Evolutionary conservation across 129 eudicot species (phyloP).

Genomic region (Cynara cardunculus): DNA sequence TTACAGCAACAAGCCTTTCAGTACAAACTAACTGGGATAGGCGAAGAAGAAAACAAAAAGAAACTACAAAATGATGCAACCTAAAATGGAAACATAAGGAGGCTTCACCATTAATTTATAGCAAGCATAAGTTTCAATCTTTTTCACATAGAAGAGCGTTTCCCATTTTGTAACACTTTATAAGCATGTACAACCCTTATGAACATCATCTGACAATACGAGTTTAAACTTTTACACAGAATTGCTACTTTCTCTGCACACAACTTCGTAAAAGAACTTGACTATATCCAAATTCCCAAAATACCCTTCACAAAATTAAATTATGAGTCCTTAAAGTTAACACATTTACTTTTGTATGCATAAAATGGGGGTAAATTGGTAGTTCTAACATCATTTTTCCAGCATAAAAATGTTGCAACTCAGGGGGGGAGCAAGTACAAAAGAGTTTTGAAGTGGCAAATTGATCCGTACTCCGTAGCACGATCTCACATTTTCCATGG

Average conservation of each 20-base stretch:
- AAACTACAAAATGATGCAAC: not conserved
- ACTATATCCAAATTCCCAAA: not conserved
- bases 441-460: not conserved
- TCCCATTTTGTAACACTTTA: not conserved
- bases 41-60: not conserved
- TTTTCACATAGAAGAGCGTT: not conserved
- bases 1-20: constrained; percentile 1
- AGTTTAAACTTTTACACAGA: not conserved
- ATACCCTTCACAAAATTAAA: not conserved
- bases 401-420: not conserved
- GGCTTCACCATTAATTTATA: not conserved
- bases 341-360: not conserved
- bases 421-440: not conserved
- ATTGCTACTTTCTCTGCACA: not conserved
- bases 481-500: not conserved
- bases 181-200: not conserved
- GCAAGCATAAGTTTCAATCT: not conserved
- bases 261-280: not conserved
- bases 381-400: not conserved
- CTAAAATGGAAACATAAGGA: not conserved
- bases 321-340: not conserved
- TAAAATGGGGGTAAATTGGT: not conserved
- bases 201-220: not conserved
- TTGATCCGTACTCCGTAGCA: not conserved
- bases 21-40: not conserved